Evolutionary conservation across 768 basidiomycete species (phyloP).

Genomic region (Kwoniella bestiolae): DNA sequence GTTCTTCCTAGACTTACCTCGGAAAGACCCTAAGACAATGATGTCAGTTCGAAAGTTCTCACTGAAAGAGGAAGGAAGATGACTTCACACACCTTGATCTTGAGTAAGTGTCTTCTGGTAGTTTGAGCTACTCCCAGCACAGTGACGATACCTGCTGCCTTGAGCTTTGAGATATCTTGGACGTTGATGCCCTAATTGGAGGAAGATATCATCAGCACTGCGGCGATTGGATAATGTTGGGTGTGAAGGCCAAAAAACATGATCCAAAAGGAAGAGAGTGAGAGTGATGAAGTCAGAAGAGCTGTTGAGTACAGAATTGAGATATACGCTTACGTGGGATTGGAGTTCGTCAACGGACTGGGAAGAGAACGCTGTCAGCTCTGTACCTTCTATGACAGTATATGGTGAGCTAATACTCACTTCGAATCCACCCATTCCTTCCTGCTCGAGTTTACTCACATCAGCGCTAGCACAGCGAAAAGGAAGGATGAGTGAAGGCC

Average conservation of each 20-base stretch:
- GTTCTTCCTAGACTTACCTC: slow-evolving; percentile 61
- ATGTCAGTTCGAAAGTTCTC: too few relatives aligned
- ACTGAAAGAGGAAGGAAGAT: slow-evolving; percentile 5
- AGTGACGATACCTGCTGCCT: slow-evolving; percentile 62
- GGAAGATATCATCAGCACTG: not conserved
- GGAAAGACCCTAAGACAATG: slow-evolving; percentile 75
- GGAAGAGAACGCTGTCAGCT: not conserved
- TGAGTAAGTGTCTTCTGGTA: slow-evolving; percentile 82
- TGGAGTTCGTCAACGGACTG: slow-evolving; percentile 54
- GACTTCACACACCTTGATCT: slow-evolving; percentile 74
- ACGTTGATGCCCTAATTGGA: slow-evolving; percentile 81
- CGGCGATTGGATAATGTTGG: too few relatives aligned
- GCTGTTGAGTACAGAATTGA: too few relatives aligned
- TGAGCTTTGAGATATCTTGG: slow-evolving; percentile 92
- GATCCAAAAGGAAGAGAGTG: not conserved
- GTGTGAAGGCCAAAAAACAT: not conserved
- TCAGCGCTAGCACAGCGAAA: not conserved
- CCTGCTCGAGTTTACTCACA: not conserved
- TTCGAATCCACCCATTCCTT: slow-evolving; percentile 22
- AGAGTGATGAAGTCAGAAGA: not conserved
- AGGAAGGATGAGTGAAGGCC: slow-evolving; percentile 12
- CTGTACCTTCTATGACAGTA: not conserved
- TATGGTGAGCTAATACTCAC: slow-evolving; percentile 7
- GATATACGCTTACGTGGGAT: slow-evolving; percentile 49
- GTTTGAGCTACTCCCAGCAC: slow-evolving; percentile 74